Evolutionary conservation across 176 grass and related monocot species (phyloP), one percentile per base, ranked within the genome.

Genomic region (Juncus effusus): DNA sequence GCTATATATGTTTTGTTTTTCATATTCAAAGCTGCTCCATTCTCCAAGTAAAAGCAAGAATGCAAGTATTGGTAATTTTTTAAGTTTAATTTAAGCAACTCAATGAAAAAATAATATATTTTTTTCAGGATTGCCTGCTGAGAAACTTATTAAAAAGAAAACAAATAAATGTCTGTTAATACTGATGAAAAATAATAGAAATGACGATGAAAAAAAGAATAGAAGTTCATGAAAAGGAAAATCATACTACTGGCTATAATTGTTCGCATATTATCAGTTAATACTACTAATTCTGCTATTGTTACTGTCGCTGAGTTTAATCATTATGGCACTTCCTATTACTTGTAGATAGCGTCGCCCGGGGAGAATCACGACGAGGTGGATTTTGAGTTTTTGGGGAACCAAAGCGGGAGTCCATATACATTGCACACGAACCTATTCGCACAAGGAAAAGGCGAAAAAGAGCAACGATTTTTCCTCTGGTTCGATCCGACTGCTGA

Each of bases 361-460:
- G 81, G 77, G 0, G 75, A 74, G 38, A 76, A 69, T 5, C 77
- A 88, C 40, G 80, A 88, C 35, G 81, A 88, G 81, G 60, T 88
- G 37, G 85, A 88, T 60, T 81, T 88, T 38, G 85, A 88, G 72
- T 84, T 81, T 63, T 42, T 88, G 54, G 62, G 63, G 6, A 51
- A 86, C 63, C 8, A 0, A 37, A 71, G 51, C 7, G 83, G 59
- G 19, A 51, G 75, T 49, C 84, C 84, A 3, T 87, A 82, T 59
- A 40, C 80, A 54, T 56, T 74, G 38, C 85, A 84, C 56, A 88
- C 77, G 3, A 88, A 88, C 67, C 59, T 88, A 53, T 88, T 83
- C 71, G 50, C 56, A 3, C 64, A 77, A 12, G 77, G 81, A 0
- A 54, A 15, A 61, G 85, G 81, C 8, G n/a, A 70, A 57, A 49